Evolutionary conservation across 1,139 yeast species (phyloP).

Genomic region (Meyerozyma guilliermondii): DNA sequence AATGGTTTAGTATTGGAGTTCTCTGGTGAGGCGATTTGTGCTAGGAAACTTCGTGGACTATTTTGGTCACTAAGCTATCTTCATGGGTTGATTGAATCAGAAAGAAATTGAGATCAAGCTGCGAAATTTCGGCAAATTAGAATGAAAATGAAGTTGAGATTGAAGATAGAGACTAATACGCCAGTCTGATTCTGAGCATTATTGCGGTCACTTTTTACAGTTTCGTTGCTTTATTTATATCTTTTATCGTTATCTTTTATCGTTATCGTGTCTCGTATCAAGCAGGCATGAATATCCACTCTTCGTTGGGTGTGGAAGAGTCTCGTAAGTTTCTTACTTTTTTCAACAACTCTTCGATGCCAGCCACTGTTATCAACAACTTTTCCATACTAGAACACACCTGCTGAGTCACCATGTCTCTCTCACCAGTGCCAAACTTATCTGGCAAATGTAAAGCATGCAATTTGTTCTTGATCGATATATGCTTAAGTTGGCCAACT

Average conservation of each 20-base stretch:
- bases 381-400: background rate
- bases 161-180: too few relatives aligned
- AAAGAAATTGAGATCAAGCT: background rate
- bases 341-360: background rate
- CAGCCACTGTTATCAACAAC: background rate
- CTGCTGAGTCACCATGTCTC: background rate
- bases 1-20: constrained; percentile 17
- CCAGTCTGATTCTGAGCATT: too few relatives aligned
- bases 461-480: constrained; percentile 27
- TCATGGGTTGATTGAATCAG: constrained; percentile 17
- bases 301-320: background rate
- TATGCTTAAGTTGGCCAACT: constrained; percentile 23
- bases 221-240: too few relatives aligned
- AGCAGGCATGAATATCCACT: background rate
- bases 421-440: background rate
- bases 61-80: constrained; percentile 24
- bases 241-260: background rate
- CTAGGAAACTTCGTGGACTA: constrained; percentile 15
- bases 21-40: constrained; percentile 12
- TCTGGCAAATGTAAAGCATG: constrained; percentile 11
- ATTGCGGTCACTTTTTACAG: too few relatives aligned
- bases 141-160: too few relatives aligned
- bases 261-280: background rate
- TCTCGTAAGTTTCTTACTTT: background rate
- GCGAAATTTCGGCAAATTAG: background rate